These are phyloP conservation scores for Phyllosticta paracitricarpa DNA, from an alignment of 2,329 filamentous ascomycete species.

Conservation along the genomic window DNA sequence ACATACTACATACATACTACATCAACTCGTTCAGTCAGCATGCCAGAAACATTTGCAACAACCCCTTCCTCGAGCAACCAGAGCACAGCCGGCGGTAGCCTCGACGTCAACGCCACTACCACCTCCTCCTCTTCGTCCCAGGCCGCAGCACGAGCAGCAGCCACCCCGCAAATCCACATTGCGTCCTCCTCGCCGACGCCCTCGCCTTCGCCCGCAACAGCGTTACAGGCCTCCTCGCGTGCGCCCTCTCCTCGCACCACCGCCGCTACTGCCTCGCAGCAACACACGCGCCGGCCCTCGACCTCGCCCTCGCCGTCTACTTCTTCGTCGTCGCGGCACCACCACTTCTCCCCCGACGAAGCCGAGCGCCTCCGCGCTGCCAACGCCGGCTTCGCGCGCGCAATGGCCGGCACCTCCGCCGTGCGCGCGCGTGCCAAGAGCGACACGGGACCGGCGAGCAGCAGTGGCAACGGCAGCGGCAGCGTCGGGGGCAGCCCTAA, in stretches of 20 bases:
- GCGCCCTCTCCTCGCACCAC: neutral
- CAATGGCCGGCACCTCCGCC: neutral
- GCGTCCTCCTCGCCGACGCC: neutral
- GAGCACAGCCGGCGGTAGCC: neutral
- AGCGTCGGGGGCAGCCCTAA: neutral
- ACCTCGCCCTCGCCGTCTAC: neutral
- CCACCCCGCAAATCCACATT: neutral
- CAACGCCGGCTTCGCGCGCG: neutral
- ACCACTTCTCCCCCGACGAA: neutral
- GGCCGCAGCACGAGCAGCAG: neutral
- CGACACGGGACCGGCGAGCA: neutral
- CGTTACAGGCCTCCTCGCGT: neutral
- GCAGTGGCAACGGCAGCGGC: no score
- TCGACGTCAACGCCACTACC: neutral
- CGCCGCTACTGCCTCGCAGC: no score
- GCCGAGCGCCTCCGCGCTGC: neutral
- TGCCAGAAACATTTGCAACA: neutral
- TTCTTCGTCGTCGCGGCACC: neutral
- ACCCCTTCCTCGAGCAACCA: neutral
- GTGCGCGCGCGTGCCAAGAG: neutral
- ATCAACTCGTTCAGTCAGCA: neutral
- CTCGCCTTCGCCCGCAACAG: neutral
- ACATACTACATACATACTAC: neutral
- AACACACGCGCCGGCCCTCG: neutral
- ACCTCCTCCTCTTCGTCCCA: neutral